Evolutionary conservation across 768 basidiomycete species (phyloP).

Genomic region (Collybiopsis luxurians): DNA sequence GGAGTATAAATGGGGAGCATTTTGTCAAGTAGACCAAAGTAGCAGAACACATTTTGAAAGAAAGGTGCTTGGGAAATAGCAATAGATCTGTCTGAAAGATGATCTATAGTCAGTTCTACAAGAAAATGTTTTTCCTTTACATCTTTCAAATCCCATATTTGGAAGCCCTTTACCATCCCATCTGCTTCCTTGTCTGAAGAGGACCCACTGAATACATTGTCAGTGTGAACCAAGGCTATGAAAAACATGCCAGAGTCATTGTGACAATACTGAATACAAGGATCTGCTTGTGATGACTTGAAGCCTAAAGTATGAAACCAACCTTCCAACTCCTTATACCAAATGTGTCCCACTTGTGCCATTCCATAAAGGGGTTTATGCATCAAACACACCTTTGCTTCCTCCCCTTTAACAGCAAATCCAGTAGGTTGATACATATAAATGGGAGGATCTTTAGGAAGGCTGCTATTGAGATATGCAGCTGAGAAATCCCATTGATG

Average conservation of each 20-base stretch:
- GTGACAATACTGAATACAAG: not conserved
- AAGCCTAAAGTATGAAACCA: not conserved
- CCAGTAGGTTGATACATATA: conserved; percentile 20
- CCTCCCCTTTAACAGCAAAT: conserved; percentile 12
- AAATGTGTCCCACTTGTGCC: conserved; percentile 5
- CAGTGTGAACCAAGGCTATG: not conserved
- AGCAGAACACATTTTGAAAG: too few relatives aligned
- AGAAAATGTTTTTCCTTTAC: not conserved
- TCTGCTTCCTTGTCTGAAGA: not conserved
- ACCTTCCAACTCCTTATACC: conserved; percentile 5
- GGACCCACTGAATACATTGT: not conserved
- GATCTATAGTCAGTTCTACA: not conserved
- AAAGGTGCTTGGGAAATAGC: not conserved
- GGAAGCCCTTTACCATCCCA: not conserved
- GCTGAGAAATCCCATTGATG: conserved; percentile 13
- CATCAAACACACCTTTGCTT: conserved; percentile 1
- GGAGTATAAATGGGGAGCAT: too few relatives aligned
- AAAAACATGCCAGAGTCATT: not conserved
- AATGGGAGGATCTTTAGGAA: conserved; percentile 9
- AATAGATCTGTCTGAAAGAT: not conserved
- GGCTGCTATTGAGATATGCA: conserved; percentile 18
- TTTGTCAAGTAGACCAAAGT: too few relatives aligned
- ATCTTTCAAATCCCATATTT: not conserved
- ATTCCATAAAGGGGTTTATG: not conserved
- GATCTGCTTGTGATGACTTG: not conserved